Evolutionary conservation across 345 rosid genomes (phyloP).

Genomic region (Tarenaya hassleriana): DNA sequence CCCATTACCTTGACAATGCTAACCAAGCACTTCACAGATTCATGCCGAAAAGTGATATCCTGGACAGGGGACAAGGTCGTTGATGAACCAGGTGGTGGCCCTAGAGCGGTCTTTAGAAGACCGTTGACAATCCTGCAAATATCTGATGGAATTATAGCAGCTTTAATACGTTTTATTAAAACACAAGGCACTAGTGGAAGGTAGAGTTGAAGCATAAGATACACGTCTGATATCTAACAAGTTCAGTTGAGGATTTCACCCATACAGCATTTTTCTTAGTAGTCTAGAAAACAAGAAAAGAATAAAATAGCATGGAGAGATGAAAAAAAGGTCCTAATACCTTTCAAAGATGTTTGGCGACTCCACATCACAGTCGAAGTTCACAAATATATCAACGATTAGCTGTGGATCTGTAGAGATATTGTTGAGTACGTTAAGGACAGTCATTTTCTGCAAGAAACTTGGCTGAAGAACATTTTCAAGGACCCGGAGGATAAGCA

Average conservation of each 20-base stretch:
- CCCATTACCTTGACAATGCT: conserved; percentile 80
- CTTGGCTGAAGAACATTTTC: conserved; percentile 98
- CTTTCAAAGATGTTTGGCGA: conserved; percentile 93
- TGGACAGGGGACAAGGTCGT: conserved; percentile 79
- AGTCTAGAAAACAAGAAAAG: conserved; percentile 1
- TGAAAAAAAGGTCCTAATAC: conserved; percentile 34
- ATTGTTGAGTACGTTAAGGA: conserved; percentile 76
- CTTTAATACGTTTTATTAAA: conserved; percentile 49
- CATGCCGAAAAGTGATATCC: conserved; percentile 81
- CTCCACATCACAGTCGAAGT: conserved; percentile 94
- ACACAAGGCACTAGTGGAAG: conserved; percentile 14
- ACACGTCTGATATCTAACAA: conserved; percentile 7
- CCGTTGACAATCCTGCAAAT: conserved; percentile 98
- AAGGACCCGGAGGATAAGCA: conserved; percentile 90
- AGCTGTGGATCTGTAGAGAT: conserved; percentile 70
- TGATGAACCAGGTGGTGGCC: conserved; percentile 87
- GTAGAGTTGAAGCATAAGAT: conserved; percentile 9
- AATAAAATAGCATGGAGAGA: conserved; percentile 2
- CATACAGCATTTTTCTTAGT: conserved; percentile 14
- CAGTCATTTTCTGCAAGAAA: conserved; percentile 93
- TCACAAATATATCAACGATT: conserved; percentile 83
- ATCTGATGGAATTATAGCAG: conserved; percentile 93
- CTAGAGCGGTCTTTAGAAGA: conserved; percentile 87
- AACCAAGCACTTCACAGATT: conserved; percentile 94
- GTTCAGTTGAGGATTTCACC: conserved; percentile 9